These are phyloP conservation scores for Boletus hoseneyae DNA, from an alignment of 1,284 basidiomycete genomes.

Conservation along the genomic window DNA sequence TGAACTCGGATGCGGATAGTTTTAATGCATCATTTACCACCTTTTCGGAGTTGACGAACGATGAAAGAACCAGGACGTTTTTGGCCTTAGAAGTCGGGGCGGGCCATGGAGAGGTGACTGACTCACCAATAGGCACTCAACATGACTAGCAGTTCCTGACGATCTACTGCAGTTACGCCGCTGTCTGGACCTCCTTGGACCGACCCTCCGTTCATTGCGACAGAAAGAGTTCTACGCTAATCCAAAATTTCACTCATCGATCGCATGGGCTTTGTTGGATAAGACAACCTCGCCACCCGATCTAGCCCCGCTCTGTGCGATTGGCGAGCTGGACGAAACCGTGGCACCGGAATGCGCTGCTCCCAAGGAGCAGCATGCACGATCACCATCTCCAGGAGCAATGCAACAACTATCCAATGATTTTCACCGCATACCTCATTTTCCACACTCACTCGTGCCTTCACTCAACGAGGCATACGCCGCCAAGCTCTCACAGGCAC, in stretches of 20 bases:
- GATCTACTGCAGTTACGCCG: slow-evolving; percentile 45
- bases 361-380: slow-evolving; percentile 6
- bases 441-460: slow-evolving; percentile 49
- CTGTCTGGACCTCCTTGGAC: slow-evolving; percentile 51
- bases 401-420: slow-evolving; percentile 10
- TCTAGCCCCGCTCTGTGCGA: slow-evolving; percentile 1
- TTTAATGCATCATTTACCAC: slow-evolving; percentile 69
- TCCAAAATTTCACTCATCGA: slow-evolving; percentile 77
- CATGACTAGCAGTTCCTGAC: slow-evolving; percentile 16
- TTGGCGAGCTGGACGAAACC: slow-evolving; percentile 3
- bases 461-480: slow-evolving; percentile 48
- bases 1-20: slow-evolving; percentile 38
- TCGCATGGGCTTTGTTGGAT: slow-evolving; percentile 72
- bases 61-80: slow-evolving; percentile 75
- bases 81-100: slow-evolving; percentile 73
- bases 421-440: slow-evolving; percentile 45
- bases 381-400: slow-evolving; percentile 2
- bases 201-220: slow-evolving; percentile 52
- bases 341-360: not conserved
- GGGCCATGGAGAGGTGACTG: slow-evolving; percentile 63
- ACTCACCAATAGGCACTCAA: not conserved
- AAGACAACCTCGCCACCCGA: slow-evolving; percentile 8
- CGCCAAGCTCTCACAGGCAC: slow-evolving; percentile 38
- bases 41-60: slow-evolving; percentile 70
- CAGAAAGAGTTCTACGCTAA: slow-evolving; percentile 71